Evolutionary conservation across 352 stramenopile species (phyloP).

Genomic region (Pythium myriotylum): DNA sequence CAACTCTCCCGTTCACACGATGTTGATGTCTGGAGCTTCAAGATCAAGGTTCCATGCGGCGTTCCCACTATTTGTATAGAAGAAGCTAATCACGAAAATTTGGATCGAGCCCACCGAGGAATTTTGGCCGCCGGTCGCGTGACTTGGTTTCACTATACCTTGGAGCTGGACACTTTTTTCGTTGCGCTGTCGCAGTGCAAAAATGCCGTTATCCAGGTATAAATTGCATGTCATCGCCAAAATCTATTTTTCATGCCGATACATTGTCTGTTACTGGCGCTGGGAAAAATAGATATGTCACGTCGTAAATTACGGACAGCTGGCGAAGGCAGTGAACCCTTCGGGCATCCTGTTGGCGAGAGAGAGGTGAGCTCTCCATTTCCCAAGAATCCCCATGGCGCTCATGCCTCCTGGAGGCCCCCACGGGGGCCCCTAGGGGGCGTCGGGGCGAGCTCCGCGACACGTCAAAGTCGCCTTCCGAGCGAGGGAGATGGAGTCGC

Average conservation of each 20-base stretch:
- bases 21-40: not conserved
- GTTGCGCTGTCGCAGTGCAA: slow-evolving; percentile 15
- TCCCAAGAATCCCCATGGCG: slow-evolving; percentile 9
- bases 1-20: too few species aligned
- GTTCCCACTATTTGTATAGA: not conserved
- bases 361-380: slow-evolving; percentile 14
- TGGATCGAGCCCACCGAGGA: not conserved
- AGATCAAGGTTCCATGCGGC: not conserved
- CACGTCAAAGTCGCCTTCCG: not conserved
- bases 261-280: not conserved
- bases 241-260: slow-evolving; percentile 11
- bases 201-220: not conserved
- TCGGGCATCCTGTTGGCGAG: slow-evolving; percentile 5
- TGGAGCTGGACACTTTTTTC: slow-evolving; percentile 7
- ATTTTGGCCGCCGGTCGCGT: not conserved
- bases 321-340: slow-evolving; percentile 23
- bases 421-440: not conserved
- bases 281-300: slow-evolving; percentile 13
- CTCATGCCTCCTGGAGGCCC: not conserved
- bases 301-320: slow-evolving; percentile 14
- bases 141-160: slow-evolving; percentile 19
- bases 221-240: not conserved
- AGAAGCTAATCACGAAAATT: slow-evolving; percentile 1
- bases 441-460: too few species aligned
- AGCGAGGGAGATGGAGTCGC: slow-evolving; percentile 10